phyloP scores from a whole-genome alignment of 202 grass and related monocot species.

The Schoenoplectus tabernaemontani region DNA sequence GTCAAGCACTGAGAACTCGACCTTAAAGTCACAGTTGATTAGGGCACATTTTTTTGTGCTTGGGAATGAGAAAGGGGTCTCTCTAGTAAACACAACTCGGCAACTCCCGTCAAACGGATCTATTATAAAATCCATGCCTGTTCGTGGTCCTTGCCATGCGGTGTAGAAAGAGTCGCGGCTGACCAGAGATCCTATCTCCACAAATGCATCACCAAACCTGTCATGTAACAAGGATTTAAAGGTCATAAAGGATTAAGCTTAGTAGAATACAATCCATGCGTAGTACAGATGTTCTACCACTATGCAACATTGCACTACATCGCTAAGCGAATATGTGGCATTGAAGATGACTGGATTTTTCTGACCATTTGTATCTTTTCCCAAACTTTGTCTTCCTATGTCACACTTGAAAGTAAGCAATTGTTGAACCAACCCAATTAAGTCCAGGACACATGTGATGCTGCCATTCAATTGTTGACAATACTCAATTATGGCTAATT shows the following conservation, averaged over 20 bases:
- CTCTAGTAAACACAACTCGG: slow-evolving; percentile 47
- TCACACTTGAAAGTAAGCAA: not conserved
- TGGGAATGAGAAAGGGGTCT: slow-evolving; percentile 48
- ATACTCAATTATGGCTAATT: not conserved
- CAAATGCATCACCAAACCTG: slow-evolving; percentile 39
- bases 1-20: slow-evolving; percentile 56
- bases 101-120: slow-evolving; percentile 66
- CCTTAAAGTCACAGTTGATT: slow-evolving; percentile 66
- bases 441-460: not conserved
- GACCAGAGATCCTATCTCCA: slow-evolving; percentile 52
- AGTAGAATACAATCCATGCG: not conserved
- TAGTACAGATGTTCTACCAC: not conserved
- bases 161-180: slow-evolving; percentile 34
- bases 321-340: not conserved
- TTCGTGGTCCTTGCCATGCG: slow-evolving; percentile 41
- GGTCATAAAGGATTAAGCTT: not conserved
- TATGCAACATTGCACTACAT: not conserved
- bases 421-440: not conserved
- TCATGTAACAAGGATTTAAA: not conserved
- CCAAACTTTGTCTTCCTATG: not conserved
- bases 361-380: not conserved
- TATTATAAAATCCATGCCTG: slow-evolving; percentile 45
- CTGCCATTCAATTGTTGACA: not conserved
- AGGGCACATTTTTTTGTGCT: slow-evolving; percentile 22
- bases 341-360: not conserved